These are phyloP conservation scores for Solanum commersonii DNA, from an alignment of 257 asterid species.

Conservation along the genomic window DNA sequence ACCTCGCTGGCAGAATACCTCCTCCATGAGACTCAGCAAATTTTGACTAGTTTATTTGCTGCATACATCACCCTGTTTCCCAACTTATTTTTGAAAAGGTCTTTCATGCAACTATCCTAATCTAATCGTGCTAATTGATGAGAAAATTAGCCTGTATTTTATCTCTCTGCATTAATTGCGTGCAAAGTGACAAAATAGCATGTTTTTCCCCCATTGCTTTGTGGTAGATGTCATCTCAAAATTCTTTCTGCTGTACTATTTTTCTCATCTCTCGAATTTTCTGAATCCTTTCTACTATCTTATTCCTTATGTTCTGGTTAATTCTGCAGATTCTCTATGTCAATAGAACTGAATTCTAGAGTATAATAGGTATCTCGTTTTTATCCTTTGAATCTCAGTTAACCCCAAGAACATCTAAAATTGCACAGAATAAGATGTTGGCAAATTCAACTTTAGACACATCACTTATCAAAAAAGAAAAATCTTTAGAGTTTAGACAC, in stretches of 20 bases:
- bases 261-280: not conserved
- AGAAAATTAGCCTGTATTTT: not conserved
- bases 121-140: not conserved
- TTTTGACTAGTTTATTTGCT: not conserved
- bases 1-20: not conserved
- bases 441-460: not conserved
- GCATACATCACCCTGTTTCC: not conserved
- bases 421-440: not conserved
- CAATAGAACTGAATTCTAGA: not conserved
- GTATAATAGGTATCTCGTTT: not conserved
- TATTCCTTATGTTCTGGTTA: not conserved
- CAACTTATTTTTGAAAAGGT: not conserved
- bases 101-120: not conserved
- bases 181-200: not conserved
- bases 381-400: not conserved
- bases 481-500: not conserved
- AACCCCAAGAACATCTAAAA: not conserved
- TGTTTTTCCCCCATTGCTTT: not conserved
- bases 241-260: not conserved
- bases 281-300: not conserved
- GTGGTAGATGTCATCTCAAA: not conserved
- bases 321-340: not conserved
- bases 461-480: not conserved
- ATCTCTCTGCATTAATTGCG: not conserved
- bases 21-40: not conserved